phyloP scores from a whole-genome alignment of 495 filamentous ascomycete genomes.

The Venustampulla echinocandica region DNA sequence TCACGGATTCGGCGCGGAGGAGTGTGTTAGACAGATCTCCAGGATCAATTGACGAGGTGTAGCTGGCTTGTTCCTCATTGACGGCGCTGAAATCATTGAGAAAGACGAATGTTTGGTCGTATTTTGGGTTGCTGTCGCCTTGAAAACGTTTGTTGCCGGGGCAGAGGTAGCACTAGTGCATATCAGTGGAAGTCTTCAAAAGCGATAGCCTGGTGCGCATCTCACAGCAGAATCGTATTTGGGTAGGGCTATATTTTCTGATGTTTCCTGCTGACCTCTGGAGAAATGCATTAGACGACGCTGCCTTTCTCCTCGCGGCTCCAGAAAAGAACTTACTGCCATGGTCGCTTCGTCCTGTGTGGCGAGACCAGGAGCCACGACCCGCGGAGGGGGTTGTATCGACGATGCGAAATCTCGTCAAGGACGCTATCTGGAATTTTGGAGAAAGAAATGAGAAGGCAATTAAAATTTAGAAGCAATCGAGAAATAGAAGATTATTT shows the following conservation, averaged over 20 bases:
- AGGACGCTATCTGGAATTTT: constrained; percentile 58
- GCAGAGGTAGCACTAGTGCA: constrained; percentile 82
- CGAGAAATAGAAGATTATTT: too few species aligned
- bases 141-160: constrained; percentile 84
- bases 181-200: constrained; percentile 4
- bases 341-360: constrained; percentile 90
- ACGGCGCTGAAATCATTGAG: constrained; percentile 97
- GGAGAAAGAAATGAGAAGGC: neutral
- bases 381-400: constrained; percentile 84
- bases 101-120: constrained; percentile 82
- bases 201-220: neutral
- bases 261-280: constrained; percentile 84
- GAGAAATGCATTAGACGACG: too few species aligned
- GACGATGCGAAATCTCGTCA: constrained; percentile 91
- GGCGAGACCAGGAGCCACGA: constrained; percentile 91
- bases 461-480: too few species aligned
- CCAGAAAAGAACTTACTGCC: constrained; percentile 68
- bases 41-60: constrained; percentile 42
- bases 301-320: neutral
- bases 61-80: constrained; percentile 78
- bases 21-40: constrained; percentile 67
- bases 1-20: constrained; percentile 75
- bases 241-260: constrained; percentile 68
- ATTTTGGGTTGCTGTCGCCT: constrained; percentile 80
- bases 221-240: constrained; percentile 65